Evolutionary conservation across 2,329 filamentous ascomycete genomes (phyloP).

Genomic region (Chrysoporthe cubensis): DNA sequence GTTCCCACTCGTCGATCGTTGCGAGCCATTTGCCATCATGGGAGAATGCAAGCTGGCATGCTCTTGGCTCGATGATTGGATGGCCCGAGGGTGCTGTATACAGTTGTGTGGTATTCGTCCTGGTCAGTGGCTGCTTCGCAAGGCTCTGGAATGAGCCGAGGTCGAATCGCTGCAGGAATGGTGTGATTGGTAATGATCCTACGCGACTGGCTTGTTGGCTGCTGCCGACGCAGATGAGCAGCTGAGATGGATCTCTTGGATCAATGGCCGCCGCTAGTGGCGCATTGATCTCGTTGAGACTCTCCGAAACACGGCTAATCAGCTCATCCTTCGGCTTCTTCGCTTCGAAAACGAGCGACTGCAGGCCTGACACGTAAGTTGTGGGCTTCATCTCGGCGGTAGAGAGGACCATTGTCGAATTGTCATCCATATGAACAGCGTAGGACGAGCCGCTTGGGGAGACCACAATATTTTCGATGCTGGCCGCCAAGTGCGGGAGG

Average conservation of each 20-base stretch:
- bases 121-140: slow-evolving; percentile 83
- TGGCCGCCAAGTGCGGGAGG: slow-evolving; percentile 86
- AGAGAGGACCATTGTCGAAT: slow-evolving; percentile 87
- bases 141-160: slow-evolving; percentile 77
- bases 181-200: slow-evolving; percentile 54
- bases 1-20: slow-evolving; percentile 89
- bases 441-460: slow-evolving; percentile 82
- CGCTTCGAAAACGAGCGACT: slow-evolving; percentile 61
- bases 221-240: slow-evolving; percentile 71
- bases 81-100: slow-evolving; percentile 75
- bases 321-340: slow-evolving; percentile 55
- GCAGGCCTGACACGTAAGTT: slow-evolving; percentile 82
- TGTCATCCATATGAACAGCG: slow-evolving; percentile 84
- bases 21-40: slow-evolving; percentile 86
- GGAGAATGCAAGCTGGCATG: slow-evolving; percentile 76
- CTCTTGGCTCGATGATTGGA: slow-evolving; percentile 75
- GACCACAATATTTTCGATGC: slow-evolving; percentile 82
- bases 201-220: slow-evolving; percentile 61
- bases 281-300: slow-evolving; percentile 47
- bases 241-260: slow-evolving; percentile 63
- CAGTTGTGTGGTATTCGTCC: slow-evolving; percentile 83
- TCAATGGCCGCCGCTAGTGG: slow-evolving; percentile 65
- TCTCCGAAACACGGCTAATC: slow-evolving; percentile 56
- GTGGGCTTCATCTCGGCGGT: slow-evolving; percentile 87
- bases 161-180: slow-evolving; percentile 81